Base-by-base conservation (phyloP, 305 asterid species). In the Euphrasia arctica region DNA sequence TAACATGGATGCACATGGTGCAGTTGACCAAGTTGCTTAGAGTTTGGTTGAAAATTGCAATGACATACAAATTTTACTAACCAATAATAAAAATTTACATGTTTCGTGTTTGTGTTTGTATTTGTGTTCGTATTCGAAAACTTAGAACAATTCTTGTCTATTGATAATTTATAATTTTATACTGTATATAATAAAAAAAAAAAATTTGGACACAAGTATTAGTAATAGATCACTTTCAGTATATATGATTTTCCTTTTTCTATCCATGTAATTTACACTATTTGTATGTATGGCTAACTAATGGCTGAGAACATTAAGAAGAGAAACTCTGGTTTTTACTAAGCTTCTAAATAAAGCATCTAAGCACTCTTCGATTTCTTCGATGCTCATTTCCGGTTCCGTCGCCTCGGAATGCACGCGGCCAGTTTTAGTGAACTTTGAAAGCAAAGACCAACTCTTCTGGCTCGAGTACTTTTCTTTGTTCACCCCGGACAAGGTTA, bases 381-480 rank as follows among this genome's bases (percentile, higher is more conserved):
- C 71, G 47, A 71, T 69, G 54, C 48, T 13, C 13, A 47, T 54
- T 32, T 76, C 77, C 13, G 69, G 15, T 52, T 27, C 48, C 68
- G 54, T 56, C 15, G 56, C 12, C 54, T 69, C 70, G 13, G 18
- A 67, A 14, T 70, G 28, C 4, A 52, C 61, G 6, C 47, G 62
- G 32, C 59, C 55, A 8, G 49, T 36, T 2, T 65, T 71, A 2
- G 64, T 8, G 29, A 75, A 41, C 43, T 65, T 75, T 2, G 83
- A 71, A 29, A 81, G 62, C 42, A 75, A 68, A n/a, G 73, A 68
- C 81, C 76, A 70, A 29, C 74, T 48, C 54, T 31, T 80, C 52
- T 64, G 60, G 45, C 52, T 72, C 45, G 78, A 70, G 12, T 39
- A 2, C 12, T 39, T 39, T 50, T 34, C 63, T 14, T 49, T 54